Base-by-base conservation (phyloP, 495 filamentous ascomycete genomes). In the Sabuloglossum arenarium region DNA sequence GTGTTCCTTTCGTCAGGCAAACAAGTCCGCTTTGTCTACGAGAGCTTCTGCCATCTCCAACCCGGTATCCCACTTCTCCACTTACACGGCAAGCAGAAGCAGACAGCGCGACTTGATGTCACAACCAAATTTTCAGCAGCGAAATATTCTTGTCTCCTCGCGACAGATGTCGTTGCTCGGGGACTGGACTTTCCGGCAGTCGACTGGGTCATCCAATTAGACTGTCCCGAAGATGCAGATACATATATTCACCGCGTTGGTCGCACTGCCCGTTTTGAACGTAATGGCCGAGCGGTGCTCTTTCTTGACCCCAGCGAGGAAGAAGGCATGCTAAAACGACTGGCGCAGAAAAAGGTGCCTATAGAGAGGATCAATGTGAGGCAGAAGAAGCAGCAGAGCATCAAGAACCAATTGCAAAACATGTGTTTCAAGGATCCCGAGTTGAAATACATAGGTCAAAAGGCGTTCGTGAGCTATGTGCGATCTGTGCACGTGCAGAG, bases 171-270 rank as follows among this genome's bases (percentile, higher is more conserved):
- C 30, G 86, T 88, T 32, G 91, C 91, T 0, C 76, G 91, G 61
- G 91, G 91, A 55, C 74, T 98, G 9, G 91, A 98, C 65, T 96
- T 98, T 65, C 91, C 91, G 0, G 86, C 88, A 12, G 89, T 98
- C 0, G 91, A 97, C 66, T 98, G 91, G 88, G 91, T 98, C 10
- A 81, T 97, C 47, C 91, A 98, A 63, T 68, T 87, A 28, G 91
- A 98, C 66, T 94, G 87, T 59, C 91, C 91, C 0, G 91, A 98
- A 68, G 91, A 98, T 67, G 84, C 84, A 0, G 91, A 95, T 59
- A 97, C 91, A 0, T 98, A 98, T 59, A 98, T 98, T 59, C 91
- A 98, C 66, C 81, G 91, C 53, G 93, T 96, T 12, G 91, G 91
- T 16, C 80, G 91, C 16, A 99, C 91, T 25, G 91, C 91, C 1